Conservation (phyloP, 169 alveolate species). For the Plasmodium knowlesi region DNA sequence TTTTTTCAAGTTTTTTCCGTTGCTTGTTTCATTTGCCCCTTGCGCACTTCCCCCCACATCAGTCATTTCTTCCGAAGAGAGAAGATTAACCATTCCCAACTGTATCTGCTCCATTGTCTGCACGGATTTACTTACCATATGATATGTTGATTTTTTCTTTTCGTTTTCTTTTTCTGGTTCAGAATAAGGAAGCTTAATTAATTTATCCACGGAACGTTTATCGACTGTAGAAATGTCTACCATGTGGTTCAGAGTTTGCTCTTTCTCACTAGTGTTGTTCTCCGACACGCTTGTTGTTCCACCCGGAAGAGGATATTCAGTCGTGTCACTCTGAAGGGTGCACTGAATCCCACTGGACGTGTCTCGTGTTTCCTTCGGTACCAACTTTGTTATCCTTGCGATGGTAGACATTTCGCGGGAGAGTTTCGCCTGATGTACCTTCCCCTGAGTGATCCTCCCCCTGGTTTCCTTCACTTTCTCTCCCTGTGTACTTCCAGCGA, state of each 20-base stretch:
- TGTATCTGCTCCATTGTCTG: not conserved
- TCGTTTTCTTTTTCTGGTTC: not conserved
- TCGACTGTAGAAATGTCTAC: not conserved
- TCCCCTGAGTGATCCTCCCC: not conserved
- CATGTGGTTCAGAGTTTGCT: not conserved
- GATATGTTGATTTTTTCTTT: not conserved
- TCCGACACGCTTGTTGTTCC: not conserved
- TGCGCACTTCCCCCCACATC: not conserved
- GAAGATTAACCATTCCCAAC: not conserved
- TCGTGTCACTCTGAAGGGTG: not conserved
- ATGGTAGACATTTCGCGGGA: too few species aligned
- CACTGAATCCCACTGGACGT: not conserved
- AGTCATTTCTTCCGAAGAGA: not conserved
- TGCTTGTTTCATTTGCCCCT: not conserved
- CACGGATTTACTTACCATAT: not conserved
- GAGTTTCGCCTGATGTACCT: too few species aligned
- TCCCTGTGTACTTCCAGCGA: not conserved
- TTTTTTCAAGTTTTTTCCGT: not conserved
- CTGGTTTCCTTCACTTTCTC: not conserved
- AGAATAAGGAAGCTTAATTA: not conserved
- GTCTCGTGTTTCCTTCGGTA: not conserved
- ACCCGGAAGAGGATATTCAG: not conserved
- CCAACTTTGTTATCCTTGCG: conserved; percentile 4
- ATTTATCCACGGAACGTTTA: not conserved
- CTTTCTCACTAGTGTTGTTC: not conserved